Percentiles rank a stretch among this genome's conserved stretches.
Conservation (phyloP, 2,329 filamentous ascomycete genomes). For the Fusarium haematococcum region DNA sequence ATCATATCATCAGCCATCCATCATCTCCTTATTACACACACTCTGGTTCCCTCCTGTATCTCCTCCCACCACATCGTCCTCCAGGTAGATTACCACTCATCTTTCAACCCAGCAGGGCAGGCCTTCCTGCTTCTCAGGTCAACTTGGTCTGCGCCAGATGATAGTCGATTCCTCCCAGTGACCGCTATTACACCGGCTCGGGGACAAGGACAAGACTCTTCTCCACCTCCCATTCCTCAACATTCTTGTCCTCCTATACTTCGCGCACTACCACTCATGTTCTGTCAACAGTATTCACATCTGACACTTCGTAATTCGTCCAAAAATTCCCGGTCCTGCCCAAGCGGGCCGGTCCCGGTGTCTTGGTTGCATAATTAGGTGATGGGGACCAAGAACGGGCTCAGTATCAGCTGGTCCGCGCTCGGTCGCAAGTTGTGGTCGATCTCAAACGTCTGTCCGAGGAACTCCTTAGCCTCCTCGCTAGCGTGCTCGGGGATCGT, state of each 20-base stretch:
- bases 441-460: constrained; percentile 92
- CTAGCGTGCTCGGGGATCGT: constrained; percentile 90
- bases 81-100: constrained; percentile 12
- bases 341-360: neutral
- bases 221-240: neutral
- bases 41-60: constrained; percentile 11
- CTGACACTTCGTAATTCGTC: constrained; percentile 17
- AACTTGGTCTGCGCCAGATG: neutral
- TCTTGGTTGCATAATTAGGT: constrained; percentile 50
- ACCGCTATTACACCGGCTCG: constrained; percentile 1
- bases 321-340: neutral
- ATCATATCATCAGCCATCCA: constrained; percentile 38
- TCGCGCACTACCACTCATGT: neutral
- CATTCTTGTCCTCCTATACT: neutral
- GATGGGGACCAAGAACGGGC: constrained; percentile 83
- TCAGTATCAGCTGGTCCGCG: constrained; percentile 89
- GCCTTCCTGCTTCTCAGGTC: neutral
- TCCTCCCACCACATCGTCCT: neutral
- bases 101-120: neutral
- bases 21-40: constrained; percentile 27
- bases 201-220: neutral
- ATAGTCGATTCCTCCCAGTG: constrained; percentile 8
- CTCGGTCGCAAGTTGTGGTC: constrained; percentile 93
- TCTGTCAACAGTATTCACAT: neutral
- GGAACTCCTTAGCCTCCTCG: constrained; percentile 84